Base-by-base conservation (phyloP, 129 eudicot species). In the Lactuca saligna region DNA sequence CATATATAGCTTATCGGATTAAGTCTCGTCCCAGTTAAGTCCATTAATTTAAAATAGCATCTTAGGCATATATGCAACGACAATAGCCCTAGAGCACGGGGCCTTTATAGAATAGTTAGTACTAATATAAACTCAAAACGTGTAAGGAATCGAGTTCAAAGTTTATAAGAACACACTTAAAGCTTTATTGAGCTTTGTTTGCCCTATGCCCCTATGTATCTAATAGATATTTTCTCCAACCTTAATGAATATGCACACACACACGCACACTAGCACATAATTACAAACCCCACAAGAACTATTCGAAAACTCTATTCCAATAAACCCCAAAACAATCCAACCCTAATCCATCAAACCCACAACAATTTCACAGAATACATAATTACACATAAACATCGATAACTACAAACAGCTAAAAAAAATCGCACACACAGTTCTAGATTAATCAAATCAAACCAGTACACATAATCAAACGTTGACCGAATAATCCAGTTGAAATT, bases 341-440 rank as follows among this genome's bases (percentile, higher is more conserved):
- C 75, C 51, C 73, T 66, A 59, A 49, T 35, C 59, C 62, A 29
- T 50, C 61, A 66, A 65, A 48, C 48, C 34, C 61, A 55, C 65
- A 66, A 58, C 51, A 75, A 17, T 5, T 25, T 55, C 63, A 39
- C 51, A 55, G 5, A 38, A 13, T 54, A 9, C 54, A 4, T 11
- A 17, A 39, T 9, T 12, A 17, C 41, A 39, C 33, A 13, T 10
- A 58, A n/a, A 69, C 44, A 69, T 38, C 38, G 42, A 57, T 29
- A 6, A 9, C 61, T 51, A 59, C 33, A 8, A 48, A 58, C 50
- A 58, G 7, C 59, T 41, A 59, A 34, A 32, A 32, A 34, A 32
- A 5, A 33, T 2, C 32, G 61, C 51, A 60, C 38, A 49, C 51
- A 48, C 16, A 4, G 31, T 35, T 49, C 6, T 11, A 49, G 4